These are phyloP conservation scores for Paraleonurus japonicus DNA, from an alignment of 257 asterid genomes.

Conservation along the genomic window DNA sequence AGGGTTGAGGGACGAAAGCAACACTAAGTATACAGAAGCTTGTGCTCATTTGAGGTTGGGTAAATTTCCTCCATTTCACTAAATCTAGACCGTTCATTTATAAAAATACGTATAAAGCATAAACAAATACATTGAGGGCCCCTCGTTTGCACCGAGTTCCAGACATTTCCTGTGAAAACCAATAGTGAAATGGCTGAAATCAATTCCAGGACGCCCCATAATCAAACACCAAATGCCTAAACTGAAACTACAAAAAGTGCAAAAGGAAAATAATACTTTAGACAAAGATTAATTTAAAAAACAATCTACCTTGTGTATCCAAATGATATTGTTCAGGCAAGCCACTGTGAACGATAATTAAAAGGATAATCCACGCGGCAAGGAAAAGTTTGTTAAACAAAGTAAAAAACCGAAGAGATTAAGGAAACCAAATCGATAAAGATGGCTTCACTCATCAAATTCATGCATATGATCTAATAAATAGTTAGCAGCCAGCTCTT, in stretches of 20 bases:
- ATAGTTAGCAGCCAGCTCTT: constrained; percentile 90
- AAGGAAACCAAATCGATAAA: neutral
- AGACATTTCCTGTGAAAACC: neutral
- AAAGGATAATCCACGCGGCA: constrained; percentile 31
- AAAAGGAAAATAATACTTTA: neutral
- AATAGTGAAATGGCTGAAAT: neutral
- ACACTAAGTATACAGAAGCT: too few relatives aligned
- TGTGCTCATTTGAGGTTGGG: neutral
- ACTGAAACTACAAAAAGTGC: neutral
- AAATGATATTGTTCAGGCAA: neutral
- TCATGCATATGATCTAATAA: constrained; percentile 83
- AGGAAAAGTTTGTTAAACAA: constrained; percentile 8
- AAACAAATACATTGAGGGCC: neutral
- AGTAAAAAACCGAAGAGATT: constrained; percentile 6
- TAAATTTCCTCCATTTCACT: neutral
- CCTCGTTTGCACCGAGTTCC: neutral
- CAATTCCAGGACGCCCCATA: neutral
- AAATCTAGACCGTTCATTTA: neutral
- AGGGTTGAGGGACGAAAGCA: too few relatives aligned
- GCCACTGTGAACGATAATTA: constrained; percentile 1
- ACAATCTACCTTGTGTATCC: constrained; percentile 16
- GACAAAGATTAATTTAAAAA: neutral
- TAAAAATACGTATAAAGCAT: too few relatives aligned
- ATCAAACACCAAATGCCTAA: neutral
- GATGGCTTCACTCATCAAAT: constrained; percentile 57